Conservation (phyloP, 805 yeast species). For the Candida lessepsii region DNA sequence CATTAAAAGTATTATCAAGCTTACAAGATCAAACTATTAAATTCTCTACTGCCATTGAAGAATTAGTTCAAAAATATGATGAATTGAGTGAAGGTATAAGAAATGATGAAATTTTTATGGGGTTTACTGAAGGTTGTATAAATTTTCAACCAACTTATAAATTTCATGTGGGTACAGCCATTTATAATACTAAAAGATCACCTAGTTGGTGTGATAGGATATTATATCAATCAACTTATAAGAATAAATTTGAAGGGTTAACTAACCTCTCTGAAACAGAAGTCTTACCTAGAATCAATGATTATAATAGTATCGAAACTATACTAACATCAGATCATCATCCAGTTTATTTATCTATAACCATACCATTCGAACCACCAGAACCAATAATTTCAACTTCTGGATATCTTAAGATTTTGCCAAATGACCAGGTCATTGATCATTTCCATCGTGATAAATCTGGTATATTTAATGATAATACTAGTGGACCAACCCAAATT, state of each 20-base stretch:
- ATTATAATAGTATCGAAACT: constrained; percentile 49
- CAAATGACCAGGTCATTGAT: constrained; percentile 18
- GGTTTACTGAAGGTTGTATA: constrained; percentile 66
- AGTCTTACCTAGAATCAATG: constrained; percentile 25
- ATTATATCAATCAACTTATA: constrained; percentile 50
- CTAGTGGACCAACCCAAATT: constrained; percentile 41
- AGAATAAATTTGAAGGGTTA: not conserved
- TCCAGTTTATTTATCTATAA: constrained; percentile 62
- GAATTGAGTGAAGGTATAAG: constrained; percentile 47
- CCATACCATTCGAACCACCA: constrained; percentile 47
- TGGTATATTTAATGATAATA: constrained; percentile 17
- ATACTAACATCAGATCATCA: constrained; percentile 71
- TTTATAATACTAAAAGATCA: constrained; percentile 54
- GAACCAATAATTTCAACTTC: constrained; percentile 24
- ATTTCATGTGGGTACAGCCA: constrained; percentile 49
- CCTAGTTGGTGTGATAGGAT: constrained; percentile 95
- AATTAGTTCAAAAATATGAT: constrained; percentile 39
- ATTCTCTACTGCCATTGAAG: constrained; percentile 13
- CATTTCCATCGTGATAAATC: constrained; percentile 14
- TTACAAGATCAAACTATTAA: constrained; percentile 22
- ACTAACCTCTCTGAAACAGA: not conserved
- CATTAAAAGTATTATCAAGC: constrained; percentile 20
- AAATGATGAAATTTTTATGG: constrained; percentile 50
- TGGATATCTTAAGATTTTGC: constrained; percentile 32
- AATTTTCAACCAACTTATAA: constrained; percentile 81